phyloP scores from a whole-genome alignment of 768 basidiomycete species.

The Amanita pallidorosea region DNA sequence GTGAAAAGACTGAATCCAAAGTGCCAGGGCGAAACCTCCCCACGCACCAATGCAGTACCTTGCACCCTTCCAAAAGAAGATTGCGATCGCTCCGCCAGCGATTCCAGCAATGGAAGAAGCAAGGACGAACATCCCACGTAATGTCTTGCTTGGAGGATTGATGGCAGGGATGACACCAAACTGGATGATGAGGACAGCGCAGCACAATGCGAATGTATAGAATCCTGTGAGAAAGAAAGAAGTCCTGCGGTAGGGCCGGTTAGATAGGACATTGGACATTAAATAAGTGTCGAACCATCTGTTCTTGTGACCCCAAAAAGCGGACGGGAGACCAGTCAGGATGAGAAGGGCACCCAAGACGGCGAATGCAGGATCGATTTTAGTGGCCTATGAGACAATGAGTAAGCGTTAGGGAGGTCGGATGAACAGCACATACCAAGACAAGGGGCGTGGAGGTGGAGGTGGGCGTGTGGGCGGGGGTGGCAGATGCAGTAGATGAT shows the following conservation, averaged over 20 bases:
- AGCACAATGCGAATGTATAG: conserved; percentile 79
- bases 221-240: conserved; percentile 91
- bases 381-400: conserved; percentile 42
- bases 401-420: conserved; percentile 8
- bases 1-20: conserved; percentile 82
- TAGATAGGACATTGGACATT: conserved; percentile 9
- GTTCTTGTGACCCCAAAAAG: conserved; percentile 92
- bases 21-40: conserved; percentile 79
- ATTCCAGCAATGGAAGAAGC: conserved; percentile 71
- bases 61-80: conserved; percentile 89
- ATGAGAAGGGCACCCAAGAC: conserved; percentile 85
- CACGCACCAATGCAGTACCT: conserved; percentile 77
- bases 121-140: conserved; percentile 87
- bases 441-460: conserved; percentile 19
- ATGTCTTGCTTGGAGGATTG: conserved; percentile 65
- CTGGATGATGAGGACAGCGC: conserved; percentile 78
- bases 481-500: conserved; percentile 30
- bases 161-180: conserved; percentile 81
- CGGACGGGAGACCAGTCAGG: conserved; percentile 79
- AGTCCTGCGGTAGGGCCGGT: conserved; percentile 41
- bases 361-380: conserved; percentile 80
- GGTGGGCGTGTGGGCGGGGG: conserved; percentile 28
- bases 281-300: conserved; percentile 53
- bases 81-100: conserved; percentile 74
- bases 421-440: conserved; percentile 19